These are phyloP conservation scores for Zygnema circumcarinatum DNA, from an alignment of 139 green algal species.

Conservation along the genomic window DNA sequence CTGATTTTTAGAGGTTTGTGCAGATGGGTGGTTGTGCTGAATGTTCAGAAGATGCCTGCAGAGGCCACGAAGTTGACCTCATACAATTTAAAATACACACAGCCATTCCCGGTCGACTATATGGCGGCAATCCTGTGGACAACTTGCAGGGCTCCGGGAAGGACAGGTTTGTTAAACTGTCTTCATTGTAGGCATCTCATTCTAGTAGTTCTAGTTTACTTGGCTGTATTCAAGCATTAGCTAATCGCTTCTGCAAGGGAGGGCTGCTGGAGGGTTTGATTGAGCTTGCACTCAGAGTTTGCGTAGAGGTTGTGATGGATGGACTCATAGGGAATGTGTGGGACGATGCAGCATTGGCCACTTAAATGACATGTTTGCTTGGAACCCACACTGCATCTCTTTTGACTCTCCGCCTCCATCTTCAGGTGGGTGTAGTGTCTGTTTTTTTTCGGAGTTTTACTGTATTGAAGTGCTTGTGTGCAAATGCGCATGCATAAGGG, in stretches of 20 bases:
- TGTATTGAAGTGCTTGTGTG: too few relatives aligned
- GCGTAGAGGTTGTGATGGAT: too few relatives aligned
- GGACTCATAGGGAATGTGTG: too few relatives aligned
- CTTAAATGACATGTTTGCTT: slow-evolving; percentile 18
- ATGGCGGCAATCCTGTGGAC: slow-evolving; percentile 42
- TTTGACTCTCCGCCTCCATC: slow-evolving; percentile 1
- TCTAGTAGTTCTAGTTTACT: too few relatives aligned
- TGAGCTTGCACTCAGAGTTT: too few relatives aligned
- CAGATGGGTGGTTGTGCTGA: slow-evolving; percentile 48
- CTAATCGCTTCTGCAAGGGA: too few relatives aligned
- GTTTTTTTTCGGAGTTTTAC: too few relatives aligned
- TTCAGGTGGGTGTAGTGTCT: neutral
- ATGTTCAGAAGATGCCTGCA: slow-evolving; percentile 19
- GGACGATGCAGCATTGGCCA: slow-evolving; percentile 12
- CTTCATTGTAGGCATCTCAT: too few relatives aligned
- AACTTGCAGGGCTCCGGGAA: slow-evolving; percentile 23
- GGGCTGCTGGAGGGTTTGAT: too few relatives aligned
- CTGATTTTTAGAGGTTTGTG: neutral
- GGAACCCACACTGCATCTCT: slow-evolving; percentile 38
- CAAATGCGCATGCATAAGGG: too few relatives aligned
- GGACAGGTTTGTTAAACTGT: slow-evolving; percentile 27
- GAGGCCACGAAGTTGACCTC: slow-evolving; percentile 49
- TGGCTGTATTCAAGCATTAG: too few relatives aligned
- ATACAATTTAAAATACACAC: slow-evolving; percentile 41
- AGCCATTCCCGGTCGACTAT: slow-evolving; percentile 47